These are phyloP conservation scores for Cadophora sp. DNA, from an alignment of 2,329 filamentous ascomycete species.

Conservation along the genomic window DNA sequence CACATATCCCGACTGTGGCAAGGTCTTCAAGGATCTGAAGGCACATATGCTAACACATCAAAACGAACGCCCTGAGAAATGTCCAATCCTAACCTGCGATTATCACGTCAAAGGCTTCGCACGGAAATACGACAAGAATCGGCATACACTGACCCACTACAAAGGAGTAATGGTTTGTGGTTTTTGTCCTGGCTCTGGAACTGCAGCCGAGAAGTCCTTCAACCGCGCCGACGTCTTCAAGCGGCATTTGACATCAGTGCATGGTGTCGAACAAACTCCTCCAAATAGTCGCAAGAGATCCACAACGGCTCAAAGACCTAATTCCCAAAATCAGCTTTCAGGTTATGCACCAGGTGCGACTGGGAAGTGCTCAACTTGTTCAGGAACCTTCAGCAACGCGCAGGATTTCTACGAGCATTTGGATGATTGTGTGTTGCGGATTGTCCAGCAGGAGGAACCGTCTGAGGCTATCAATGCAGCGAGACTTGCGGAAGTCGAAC, in stretches of 20 bases:
- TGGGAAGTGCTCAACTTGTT: slow-evolving; percentile 92
- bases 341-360: slow-evolving; percentile 78
- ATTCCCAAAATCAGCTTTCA: slow-evolving; percentile 60
- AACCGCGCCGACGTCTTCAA: slow-evolving; percentile 98
- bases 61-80: slow-evolving; percentile 92
- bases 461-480: slow-evolving; percentile 72
- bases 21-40: slow-evolving; percentile 69
- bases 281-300: slow-evolving; percentile 85
- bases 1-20: slow-evolving; percentile 63
- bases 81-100: slow-evolving; percentile 90
- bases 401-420: slow-evolving; percentile 98
- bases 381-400: slow-evolving; percentile 80
- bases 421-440: slow-evolving; percentile 75
- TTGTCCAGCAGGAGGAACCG: slow-evolving; percentile 74
- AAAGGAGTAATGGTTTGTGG: slow-evolving; percentile 98
- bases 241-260: slow-evolving; percentile 89
- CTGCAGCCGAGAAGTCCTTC: slow-evolving; percentile 90
- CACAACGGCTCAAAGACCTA: slow-evolving; percentile 37
- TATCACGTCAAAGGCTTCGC: slow-evolving; percentile 96
- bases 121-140: slow-evolving; percentile 97
- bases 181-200: slow-evolving; percentile 89
- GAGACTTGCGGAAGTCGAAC: slow-evolving; percentile 69
- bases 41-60: slow-evolving; percentile 98
- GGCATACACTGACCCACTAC: slow-evolving; percentile 95
- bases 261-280: slow-evolving; percentile 92